phyloP scores from a whole-genome alignment of 2,329 filamentous ascomycete genomes.

The Aspergillus felis region DNA sequence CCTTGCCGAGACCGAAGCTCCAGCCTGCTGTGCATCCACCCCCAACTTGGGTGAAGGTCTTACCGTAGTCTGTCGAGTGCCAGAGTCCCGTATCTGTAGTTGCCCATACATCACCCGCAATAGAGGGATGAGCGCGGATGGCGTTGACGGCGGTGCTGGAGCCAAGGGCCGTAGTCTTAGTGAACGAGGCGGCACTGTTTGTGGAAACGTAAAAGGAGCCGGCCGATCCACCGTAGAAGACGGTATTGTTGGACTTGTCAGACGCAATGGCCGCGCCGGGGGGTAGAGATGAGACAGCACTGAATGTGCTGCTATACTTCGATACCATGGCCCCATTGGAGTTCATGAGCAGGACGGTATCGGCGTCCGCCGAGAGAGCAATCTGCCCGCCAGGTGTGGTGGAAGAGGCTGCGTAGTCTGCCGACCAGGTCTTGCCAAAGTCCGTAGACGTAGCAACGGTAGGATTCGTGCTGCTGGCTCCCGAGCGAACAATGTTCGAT shows the following conservation, averaged over 20 bases:
- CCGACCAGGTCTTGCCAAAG: slow-evolving; percentile 50
- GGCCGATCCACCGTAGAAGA: slow-evolving; percentile 51
- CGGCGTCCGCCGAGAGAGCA: slow-evolving; percentile 50
- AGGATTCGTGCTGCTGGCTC: slow-evolving; percentile 39
- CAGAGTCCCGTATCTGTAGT: slow-evolving; percentile 52
- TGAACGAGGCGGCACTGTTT: slow-evolving; percentile 47
- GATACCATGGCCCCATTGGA: slow-evolving; percentile 17
- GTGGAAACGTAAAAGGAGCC: slow-evolving; percentile 51
- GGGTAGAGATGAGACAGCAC: slow-evolving; percentile 44
- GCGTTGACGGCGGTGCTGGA: slow-evolving; percentile 20
- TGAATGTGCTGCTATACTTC: slow-evolving; percentile 33
- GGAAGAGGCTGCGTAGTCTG: slow-evolving; percentile 46
- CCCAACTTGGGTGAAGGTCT: slow-evolving; percentile 42
- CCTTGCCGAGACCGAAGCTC: slow-evolving; percentile 24
- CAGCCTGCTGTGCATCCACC: slow-evolving; percentile 13
- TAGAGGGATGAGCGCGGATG: slow-evolving; percentile 17
- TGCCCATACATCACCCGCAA: slow-evolving; percentile 21
- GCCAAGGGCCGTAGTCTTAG: slow-evolving; percentile 35
- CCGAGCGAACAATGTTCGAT: slow-evolving; percentile 49
- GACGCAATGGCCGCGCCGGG: slow-evolving; percentile 49
- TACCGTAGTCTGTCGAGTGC: slow-evolving; percentile 51
- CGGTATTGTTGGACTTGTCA: slow-evolving; percentile 51
- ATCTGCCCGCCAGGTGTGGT: slow-evolving; percentile 44
- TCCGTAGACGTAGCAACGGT: slow-evolving; percentile 48
- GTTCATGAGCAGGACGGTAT: slow-evolving; percentile 35